Evolutionary conservation across 2,329 filamentous ascomycete genomes (phyloP).

Genomic region (Neocucurbitaria cava): DNA sequence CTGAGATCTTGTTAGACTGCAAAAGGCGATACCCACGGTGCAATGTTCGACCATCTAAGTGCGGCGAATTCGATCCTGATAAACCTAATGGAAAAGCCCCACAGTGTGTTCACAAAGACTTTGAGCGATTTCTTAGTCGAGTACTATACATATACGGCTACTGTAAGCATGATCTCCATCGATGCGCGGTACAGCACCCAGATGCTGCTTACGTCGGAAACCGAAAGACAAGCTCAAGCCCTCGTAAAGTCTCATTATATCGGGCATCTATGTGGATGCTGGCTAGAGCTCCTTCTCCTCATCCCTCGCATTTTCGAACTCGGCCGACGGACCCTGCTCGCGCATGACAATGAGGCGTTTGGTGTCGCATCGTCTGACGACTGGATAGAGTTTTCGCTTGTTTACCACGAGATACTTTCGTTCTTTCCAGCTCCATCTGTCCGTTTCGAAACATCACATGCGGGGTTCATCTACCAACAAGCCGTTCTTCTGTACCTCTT

Average conservation of each 20-base stretch:
- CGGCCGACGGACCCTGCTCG: background rate
- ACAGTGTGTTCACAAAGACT: background rate
- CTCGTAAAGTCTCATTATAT: background rate
- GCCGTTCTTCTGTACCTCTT: background rate
- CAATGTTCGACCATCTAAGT: background rate
- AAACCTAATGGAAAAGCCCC: background rate
- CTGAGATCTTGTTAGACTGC: background rate
- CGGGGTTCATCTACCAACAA: background rate
- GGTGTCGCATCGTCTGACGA: too few relatives aligned
- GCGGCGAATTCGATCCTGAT: background rate
- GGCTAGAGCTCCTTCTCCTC: slow-evolving; percentile 1
- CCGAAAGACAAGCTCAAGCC: background rate
- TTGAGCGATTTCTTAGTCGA: background rate
- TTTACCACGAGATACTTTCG: background rate
- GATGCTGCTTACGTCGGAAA: background rate
- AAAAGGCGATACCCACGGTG: background rate
- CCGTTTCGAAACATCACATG: background rate
- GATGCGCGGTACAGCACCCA: background rate
- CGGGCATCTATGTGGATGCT: slow-evolving; percentile 1
- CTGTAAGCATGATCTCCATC: slow-evolving; percentile 2
- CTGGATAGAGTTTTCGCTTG: too few relatives aligned
- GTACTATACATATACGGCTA: slow-evolving; percentile 4
- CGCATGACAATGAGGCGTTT: too few relatives aligned
- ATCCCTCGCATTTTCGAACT: slow-evolving; percentile 1
- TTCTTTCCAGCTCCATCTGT: background rate